phyloP scores from a whole-genome alignment of 345 rosid genomes.

The Psidium guajava region DNA sequence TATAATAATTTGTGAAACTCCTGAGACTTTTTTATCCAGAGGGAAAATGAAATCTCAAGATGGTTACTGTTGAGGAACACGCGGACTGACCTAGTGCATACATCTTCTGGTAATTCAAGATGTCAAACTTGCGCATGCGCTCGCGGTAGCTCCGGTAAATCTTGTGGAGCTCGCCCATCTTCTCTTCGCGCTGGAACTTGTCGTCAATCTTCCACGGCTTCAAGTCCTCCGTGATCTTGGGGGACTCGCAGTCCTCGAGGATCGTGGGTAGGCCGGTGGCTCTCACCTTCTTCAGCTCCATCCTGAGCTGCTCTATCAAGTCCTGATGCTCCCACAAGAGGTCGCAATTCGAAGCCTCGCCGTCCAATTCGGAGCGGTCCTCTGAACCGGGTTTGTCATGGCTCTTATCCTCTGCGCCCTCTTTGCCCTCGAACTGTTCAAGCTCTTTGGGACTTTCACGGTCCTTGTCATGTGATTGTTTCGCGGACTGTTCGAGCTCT shows the following conservation, averaged over 20 bases:
- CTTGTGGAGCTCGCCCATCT: slow-evolving; percentile 72
- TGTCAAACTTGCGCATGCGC: slow-evolving; percentile 81
- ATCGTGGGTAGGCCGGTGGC: slow-evolving; percentile 78
- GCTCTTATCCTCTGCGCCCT: not conserved
- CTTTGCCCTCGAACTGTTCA: not conserved
- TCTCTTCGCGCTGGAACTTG: slow-evolving; percentile 44
- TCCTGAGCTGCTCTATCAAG: slow-evolving; percentile 75
- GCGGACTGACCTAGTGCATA: slow-evolving; percentile 68
- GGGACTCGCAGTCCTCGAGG: slow-evolving; percentile 63
- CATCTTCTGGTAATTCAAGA: slow-evolving; percentile 89
- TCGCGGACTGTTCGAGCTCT: slow-evolving; percentile 14
- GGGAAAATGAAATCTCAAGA: not conserved
- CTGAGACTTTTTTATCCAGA: not conserved
- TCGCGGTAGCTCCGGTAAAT: slow-evolving; percentile 82
- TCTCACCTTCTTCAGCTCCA: slow-evolving; percentile 83
- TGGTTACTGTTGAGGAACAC: not conserved
- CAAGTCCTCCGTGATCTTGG: slow-evolving; percentile 66
- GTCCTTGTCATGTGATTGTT: not conserved
- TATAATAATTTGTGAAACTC: not conserved
- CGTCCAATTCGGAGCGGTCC: slow-evolving; percentile 4
- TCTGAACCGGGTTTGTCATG: not conserved
- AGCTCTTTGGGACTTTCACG: not conserved
- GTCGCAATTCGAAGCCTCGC: slow-evolving; percentile 47
- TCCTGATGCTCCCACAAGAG: slow-evolving; percentile 91
- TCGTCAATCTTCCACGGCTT: slow-evolving; percentile 94